phyloP scores from a whole-genome alignment of 768 basidiomycete genomes.

The Amanita pallidorosea region DNA sequence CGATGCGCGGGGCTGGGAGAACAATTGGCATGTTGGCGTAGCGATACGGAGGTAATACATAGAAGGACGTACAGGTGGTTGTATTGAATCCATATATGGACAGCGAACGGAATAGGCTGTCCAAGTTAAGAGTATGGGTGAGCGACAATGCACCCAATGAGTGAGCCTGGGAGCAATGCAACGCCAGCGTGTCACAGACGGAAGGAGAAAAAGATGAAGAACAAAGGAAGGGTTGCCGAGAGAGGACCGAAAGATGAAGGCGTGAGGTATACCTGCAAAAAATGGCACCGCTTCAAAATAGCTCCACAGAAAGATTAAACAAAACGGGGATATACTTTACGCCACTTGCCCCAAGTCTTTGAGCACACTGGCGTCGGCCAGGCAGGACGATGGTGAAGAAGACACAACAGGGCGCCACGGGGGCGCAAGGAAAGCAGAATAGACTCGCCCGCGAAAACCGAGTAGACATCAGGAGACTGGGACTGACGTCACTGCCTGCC shows the following conservation, averaged over 20 bases:
- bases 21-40: neutral
- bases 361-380: neutral
- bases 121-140: neutral
- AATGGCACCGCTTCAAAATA: conserved; percentile 7
- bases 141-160: neutral
- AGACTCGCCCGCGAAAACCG: conserved; percentile 1
- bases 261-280: conserved; percentile 7
- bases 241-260: conserved; percentile 1
- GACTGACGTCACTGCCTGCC: conserved; percentile 3
- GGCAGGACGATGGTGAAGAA: neutral
- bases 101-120: neutral
- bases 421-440: neutral
- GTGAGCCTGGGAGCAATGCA: neutral
- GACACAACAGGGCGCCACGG: neutral
- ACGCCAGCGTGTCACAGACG: conserved; percentile 5
- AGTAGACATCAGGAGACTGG: conserved; percentile 1
- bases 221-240: neutral
- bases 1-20: neutral
- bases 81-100: conserved; percentile 5
- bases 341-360: conserved; percentile 5
- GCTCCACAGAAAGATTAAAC: conserved; percentile 8
- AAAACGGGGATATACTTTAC: conserved; percentile 8
- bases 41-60: conserved; percentile 1
- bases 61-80: conserved; percentile 3
- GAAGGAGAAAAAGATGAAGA: neutral